Evolutionary conservation across 1,139 yeast species (phyloP).

Genomic region (Yamadazyma sp.): DNA sequence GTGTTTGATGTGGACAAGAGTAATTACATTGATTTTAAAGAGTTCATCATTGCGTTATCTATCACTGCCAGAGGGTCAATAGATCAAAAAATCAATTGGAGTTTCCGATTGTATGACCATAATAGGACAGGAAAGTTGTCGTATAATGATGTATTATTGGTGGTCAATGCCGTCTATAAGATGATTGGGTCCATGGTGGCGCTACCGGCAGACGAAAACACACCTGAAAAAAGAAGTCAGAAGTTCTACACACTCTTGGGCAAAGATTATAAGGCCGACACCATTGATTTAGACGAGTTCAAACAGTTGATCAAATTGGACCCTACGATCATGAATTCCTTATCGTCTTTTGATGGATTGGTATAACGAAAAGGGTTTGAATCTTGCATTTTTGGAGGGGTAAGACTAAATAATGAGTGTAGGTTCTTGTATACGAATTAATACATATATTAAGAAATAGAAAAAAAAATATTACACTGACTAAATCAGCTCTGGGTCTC

Average conservation of each 20-base stretch:
- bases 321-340: slow-evolving; percentile 76
- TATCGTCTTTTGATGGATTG: slow-evolving; percentile 77
- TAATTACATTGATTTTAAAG: slow-evolving; percentile 87
- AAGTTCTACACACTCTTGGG: slow-evolving; percentile 77
- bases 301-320: slow-evolving; percentile 78
- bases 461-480: no score
- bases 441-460: slow-evolving; percentile 4
- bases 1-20: slow-evolving; percentile 84
- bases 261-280: slow-evolving; percentile 64
- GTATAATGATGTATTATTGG: slow-evolving; percentile 75
- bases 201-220: slow-evolving; percentile 85
- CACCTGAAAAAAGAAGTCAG: slow-evolving; percentile 85
- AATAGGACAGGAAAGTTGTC: slow-evolving; percentile 73
- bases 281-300: slow-evolving; percentile 76
- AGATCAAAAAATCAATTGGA: slow-evolving; percentile 86
- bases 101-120: slow-evolving; percentile 83
- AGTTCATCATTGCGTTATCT: slow-evolving; percentile 85
- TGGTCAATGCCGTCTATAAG: slow-evolving; percentile 82
- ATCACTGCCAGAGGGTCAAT: slow-evolving; percentile 85
- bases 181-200: slow-evolving; percentile 97
- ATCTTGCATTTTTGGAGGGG: not conserved
- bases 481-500: slow-evolving; percentile 50
- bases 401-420: no score
- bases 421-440: slow-evolving; percentile 1
- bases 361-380: slow-evolving; percentile 36